Percentiles rank a stretch among this genome's conserved stretches.
Conservation (phyloP, 1,284 basidiomycete species). For the Ceratobasidium theobromae region DNA sequence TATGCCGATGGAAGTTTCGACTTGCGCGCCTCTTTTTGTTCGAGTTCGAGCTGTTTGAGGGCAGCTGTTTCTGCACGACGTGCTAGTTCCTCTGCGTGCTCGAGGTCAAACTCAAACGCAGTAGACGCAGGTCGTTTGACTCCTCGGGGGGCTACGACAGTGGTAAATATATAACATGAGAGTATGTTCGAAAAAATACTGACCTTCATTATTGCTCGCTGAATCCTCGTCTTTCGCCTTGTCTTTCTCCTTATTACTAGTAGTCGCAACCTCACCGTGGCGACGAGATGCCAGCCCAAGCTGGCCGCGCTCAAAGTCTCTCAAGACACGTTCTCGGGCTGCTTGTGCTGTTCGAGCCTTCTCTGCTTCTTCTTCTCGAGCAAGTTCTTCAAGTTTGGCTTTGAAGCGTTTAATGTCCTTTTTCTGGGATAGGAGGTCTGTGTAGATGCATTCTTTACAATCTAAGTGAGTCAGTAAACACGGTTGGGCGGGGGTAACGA, state of each 20-base stretch:
- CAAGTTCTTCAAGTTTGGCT: slow-evolving; percentile 67
- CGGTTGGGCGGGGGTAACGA: not conserved
- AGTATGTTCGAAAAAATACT: not conserved
- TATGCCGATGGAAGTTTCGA: slow-evolving; percentile 85
- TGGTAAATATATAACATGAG: not conserved
- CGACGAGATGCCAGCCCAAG: slow-evolving; percentile 52
- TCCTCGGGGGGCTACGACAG: slow-evolving; percentile 45
- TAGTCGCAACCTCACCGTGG: too few species aligned
- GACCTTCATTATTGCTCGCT: slow-evolving; percentile 18
- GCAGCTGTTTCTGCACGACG: slow-evolving; percentile 84
- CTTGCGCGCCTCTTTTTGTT: slow-evolving; percentile 80
- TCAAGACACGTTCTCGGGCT: slow-evolving; percentile 80
- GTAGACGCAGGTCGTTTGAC: slow-evolving; percentile 59
- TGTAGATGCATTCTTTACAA: slow-evolving; percentile 85
- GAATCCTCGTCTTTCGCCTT: slow-evolving; percentile 34
- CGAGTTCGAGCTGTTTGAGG: slow-evolving; percentile 73
- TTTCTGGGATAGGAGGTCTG: slow-evolving; percentile 83
- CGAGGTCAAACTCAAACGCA: slow-evolving; percentile 67
- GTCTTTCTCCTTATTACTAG: slow-evolving; percentile 33
- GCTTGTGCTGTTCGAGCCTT: slow-evolving; percentile 61
- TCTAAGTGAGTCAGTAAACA: slow-evolving; percentile 38
- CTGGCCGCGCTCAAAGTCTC: slow-evolving; percentile 84
- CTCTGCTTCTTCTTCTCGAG: slow-evolving; percentile 74
- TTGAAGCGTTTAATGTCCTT: slow-evolving; percentile 86
- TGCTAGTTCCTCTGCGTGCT: slow-evolving; percentile 67